Conservation (phyloP, 2,329 filamentous ascomycete species). For the Aspergillus brasiliensis region DNA sequence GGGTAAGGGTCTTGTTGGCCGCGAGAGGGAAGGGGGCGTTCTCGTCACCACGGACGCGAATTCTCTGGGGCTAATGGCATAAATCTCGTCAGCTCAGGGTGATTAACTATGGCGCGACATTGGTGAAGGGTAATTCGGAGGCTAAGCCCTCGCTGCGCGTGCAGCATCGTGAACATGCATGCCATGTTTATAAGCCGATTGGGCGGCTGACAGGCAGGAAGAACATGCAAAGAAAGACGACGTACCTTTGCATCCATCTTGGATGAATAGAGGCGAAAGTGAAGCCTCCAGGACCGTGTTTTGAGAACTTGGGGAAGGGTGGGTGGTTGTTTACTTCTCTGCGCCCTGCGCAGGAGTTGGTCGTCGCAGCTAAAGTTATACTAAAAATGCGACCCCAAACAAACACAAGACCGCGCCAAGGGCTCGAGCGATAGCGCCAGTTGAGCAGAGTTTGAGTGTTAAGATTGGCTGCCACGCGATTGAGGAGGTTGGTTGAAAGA, state of each 20-base stretch:
- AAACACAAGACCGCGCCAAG: conserved; percentile 25
- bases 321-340: conserved; percentile 26
- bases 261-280: not conserved
- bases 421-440: conserved; percentile 7
- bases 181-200: not conserved
- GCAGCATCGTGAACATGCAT: conserved; percentile 7
- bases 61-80: conserved; percentile 66
- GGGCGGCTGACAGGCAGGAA: not conserved
- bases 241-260: conserved; percentile 54
- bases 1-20: conserved; percentile 66
- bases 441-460: conserved; percentile 7
- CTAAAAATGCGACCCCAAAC: conserved; percentile 25
- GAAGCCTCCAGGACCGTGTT: conserved; percentile 16
- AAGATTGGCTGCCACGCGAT: conserved; percentile 14
- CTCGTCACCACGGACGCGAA: conserved; percentile 68
- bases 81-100: conserved; percentile 19
- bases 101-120: not conserved
- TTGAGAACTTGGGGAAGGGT: conserved; percentile 6
- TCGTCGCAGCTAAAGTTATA: conserved; percentile 23
- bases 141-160: conserved; percentile 10
- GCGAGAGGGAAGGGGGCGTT: conserved; percentile 59
- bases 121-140: not conserved
- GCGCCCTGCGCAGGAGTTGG: conserved; percentile 16
- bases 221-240: conserved; percentile 22
- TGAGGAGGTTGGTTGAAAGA: conserved; percentile 11